Conservation (phyloP, 2,329 filamentous ascomycete species). For the Aspergillus ruber region DNA sequence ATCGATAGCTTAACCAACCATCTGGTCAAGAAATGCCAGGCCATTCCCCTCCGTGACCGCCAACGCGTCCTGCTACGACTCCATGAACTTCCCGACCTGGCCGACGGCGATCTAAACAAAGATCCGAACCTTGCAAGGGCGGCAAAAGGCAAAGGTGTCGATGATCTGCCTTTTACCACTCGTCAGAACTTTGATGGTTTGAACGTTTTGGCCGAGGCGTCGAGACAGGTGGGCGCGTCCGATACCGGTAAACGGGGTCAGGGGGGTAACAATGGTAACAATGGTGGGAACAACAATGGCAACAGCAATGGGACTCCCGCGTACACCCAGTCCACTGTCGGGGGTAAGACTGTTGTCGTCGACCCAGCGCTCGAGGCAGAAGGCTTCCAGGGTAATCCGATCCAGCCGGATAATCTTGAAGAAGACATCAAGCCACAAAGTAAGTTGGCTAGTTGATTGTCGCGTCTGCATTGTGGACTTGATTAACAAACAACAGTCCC, state of each 20-base stretch:
- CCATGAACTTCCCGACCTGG: conserved; percentile 59
- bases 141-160: conserved; percentile 30
- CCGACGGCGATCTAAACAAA: conserved; percentile 32
- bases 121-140: conserved; percentile 31
- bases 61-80: conserved; percentile 68
- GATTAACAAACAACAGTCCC: conserved; percentile 10
- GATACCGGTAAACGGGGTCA: conserved; percentile 39
- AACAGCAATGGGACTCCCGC: conserved; percentile 12
- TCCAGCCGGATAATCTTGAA: conserved; percentile 22
- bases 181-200: conserved; percentile 69
- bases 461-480: conserved; percentile 2
- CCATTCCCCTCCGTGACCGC: conserved; percentile 66
- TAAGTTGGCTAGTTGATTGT: conserved; percentile 8
- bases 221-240: conserved; percentile 62
- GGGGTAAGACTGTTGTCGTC: conserved; percentile 37
- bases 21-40: conserved; percentile 79
- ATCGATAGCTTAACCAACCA: conserved; percentile 77
- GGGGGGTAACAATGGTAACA: not conserved
- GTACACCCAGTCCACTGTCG: conserved; percentile 34
- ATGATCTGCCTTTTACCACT: conserved; percentile 38
- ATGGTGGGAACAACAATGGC: not conserved
- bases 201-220: conserved; percentile 82
- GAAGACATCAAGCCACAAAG: conserved; percentile 18
- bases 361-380: conserved; percentile 38
- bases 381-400: conserved; percentile 29